Conservation (phyloP, 192 early-diverging fungal genomes). For the Backusella sp. region DNA sequence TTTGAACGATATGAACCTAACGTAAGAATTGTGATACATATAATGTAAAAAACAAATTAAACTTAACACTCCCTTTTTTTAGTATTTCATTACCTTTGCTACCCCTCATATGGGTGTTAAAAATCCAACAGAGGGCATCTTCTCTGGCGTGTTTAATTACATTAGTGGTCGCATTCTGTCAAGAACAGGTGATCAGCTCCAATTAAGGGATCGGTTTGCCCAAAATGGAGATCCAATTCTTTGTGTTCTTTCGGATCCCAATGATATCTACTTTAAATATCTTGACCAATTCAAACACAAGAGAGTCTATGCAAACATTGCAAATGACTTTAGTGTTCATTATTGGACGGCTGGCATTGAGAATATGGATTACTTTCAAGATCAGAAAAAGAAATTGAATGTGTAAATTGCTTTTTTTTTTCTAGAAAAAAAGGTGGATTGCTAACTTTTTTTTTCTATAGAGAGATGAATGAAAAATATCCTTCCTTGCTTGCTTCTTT, state of each 20-base stretch:
- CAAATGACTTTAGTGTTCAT: constrained; percentile 55
- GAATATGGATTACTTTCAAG: constrained; percentile 43
- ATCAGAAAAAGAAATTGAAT: constrained; percentile 31
- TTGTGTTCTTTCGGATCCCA: constrained; percentile 40
- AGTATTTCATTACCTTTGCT: constrained; percentile 57
- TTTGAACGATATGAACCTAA: constrained; percentile 46
- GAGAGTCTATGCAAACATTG: constrained; percentile 47
- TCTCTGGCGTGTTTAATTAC: constrained; percentile 40
- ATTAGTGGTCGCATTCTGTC: constrained; percentile 41
- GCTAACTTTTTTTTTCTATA: background rate
- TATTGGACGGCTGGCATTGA: constrained; percentile 59
- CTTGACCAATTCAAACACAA: constrained; percentile 43
- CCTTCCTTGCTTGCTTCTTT: background rate
- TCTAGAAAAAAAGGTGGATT: too few relatives aligned
- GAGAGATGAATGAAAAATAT: background rate
- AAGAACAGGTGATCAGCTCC: constrained; percentile 54
- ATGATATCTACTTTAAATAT: constrained; percentile 30
- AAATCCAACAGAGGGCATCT: constrained; percentile 19
- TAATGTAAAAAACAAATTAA: too few relatives aligned
- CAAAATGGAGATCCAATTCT: constrained; percentile 37
- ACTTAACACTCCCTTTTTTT: background rate
- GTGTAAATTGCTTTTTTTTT: constrained; percentile 37
- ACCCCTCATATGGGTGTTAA: constrained; percentile 57
- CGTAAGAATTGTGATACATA: constrained; percentile 17
- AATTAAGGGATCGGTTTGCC: constrained; percentile 37